Percentiles rank a stretch among this genome's conserved stretches.
Evolutionary conservation across 1,284 basidiomycete genomes (phyloP).

Genomic region (Tilletia walkeri): DNA sequence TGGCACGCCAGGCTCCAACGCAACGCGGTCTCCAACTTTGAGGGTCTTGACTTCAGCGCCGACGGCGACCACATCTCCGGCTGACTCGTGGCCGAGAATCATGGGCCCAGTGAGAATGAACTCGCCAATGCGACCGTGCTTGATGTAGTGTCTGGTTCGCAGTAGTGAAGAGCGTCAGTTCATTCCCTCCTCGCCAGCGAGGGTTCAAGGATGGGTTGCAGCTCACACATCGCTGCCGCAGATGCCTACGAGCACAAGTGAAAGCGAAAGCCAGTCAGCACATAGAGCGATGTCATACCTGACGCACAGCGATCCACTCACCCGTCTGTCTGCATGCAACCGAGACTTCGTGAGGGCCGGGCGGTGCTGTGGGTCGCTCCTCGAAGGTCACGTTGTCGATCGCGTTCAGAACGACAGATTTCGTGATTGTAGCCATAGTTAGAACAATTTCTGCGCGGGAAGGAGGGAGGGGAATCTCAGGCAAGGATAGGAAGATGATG

Average conservation of each 20-base stretch:
- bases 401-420: constrained; percentile 73
- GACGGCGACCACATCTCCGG: constrained; percentile 64
- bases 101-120: constrained; percentile 75
- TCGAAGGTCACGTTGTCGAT: constrained; percentile 74
- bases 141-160: constrained; percentile 37
- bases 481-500: not conserved
- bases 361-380: constrained; percentile 68
- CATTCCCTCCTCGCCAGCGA: no score
- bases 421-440: constrained; percentile 59
- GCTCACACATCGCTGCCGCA: constrained; percentile 65
- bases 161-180: constrained; percentile 24
- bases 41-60: constrained; percentile 70
- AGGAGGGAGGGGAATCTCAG: not conserved
- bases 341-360: constrained; percentile 73
- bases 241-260: constrained; percentile 67
- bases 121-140: constrained; percentile 60
- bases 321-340: constrained; percentile 76
- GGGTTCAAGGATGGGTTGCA: not conserved
- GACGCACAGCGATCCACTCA: not conserved
- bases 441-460: not conserved
- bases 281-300: not conserved
- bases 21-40: constrained; percentile 80
- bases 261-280: constrained; percentile 21
- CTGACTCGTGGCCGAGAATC: constrained; percentile 68
- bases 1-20: constrained; percentile 76